These are phyloP conservation scores for Ogataea hybrid DNA, from an alignment of 1,139 yeast genomes.

Conservation along the genomic window DNA sequence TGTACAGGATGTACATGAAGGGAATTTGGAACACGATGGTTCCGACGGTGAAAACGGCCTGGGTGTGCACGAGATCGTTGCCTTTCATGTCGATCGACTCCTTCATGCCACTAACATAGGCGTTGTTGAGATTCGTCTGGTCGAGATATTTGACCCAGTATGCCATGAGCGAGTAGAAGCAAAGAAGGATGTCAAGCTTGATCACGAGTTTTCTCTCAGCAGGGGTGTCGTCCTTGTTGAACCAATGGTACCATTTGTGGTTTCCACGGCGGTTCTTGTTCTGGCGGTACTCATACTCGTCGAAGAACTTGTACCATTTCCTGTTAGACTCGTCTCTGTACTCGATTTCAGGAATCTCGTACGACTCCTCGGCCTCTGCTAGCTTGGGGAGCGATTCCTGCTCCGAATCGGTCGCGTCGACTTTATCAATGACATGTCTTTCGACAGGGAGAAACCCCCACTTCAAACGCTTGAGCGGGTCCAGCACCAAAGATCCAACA, in stretches of 20 bases:
- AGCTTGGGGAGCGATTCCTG: background rate
- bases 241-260: constrained; percentile 66
- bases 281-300: constrained; percentile 33
- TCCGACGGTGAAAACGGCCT: constrained; percentile 57
- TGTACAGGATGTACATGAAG: constrained; percentile 50
- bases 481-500: background rate
- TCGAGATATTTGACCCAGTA: constrained; percentile 42
- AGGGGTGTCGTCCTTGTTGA: constrained; percentile 51
- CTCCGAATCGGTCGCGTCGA: background rate
- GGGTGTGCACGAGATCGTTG: constrained; percentile 54
- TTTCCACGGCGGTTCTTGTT: constrained; percentile 35
- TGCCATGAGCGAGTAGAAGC: constrained; percentile 51
- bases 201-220: constrained; percentile 47
- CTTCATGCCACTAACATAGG: constrained; percentile 63
- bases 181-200: constrained; percentile 60
- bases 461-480: background rate
- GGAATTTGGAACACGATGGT: constrained; percentile 61
- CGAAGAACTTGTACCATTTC: constrained; percentile 19
- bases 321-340: constrained; percentile 41
- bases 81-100: constrained; percentile 49
- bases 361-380: constrained; percentile 36
- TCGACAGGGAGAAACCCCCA: constrained; percentile 1
- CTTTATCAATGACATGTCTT: background rate
- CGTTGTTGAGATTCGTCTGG: constrained; percentile 48
- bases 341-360: constrained; percentile 20